Conservation (phyloP, 139 green algal species). For the Zygnema cylindricum region DNA sequence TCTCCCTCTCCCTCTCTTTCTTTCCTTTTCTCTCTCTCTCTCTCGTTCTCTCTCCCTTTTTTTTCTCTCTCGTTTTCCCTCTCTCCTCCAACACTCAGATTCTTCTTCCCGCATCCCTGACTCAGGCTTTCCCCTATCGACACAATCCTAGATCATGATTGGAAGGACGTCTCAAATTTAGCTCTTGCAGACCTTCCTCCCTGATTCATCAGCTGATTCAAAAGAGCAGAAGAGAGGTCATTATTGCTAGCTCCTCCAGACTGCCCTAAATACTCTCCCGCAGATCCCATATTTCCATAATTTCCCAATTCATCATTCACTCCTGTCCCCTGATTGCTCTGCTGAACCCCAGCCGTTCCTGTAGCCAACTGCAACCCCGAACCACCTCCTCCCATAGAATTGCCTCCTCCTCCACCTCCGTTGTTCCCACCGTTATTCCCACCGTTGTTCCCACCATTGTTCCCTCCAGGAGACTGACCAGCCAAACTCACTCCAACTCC, state of each 20-base stretch:
- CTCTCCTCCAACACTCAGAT: too few relatives aligned
- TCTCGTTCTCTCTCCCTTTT: too few relatives aligned
- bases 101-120: too few relatives aligned
- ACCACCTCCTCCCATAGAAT: background rate
- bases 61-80: too few relatives aligned
- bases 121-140: too few relatives aligned
- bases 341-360: background rate
- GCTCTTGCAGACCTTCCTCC: background rate
- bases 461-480: background rate
- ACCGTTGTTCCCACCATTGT: background rate
- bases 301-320: background rate
- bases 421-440: background rate
- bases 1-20: too few relatives aligned
- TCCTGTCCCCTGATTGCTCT: background rate
- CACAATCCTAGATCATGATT: too few relatives aligned
- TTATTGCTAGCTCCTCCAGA: background rate
- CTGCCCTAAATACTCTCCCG: background rate
- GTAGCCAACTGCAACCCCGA: background rate
- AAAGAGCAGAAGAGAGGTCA: background rate
- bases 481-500: background rate
- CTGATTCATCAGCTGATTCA: background rate
- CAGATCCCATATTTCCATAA: background rate
- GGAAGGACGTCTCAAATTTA: background rate
- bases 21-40: too few relatives aligned
- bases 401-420: background rate